Percentiles rank a stretch among this genome's conserved stretches.
Conservation (phyloP, 495 filamentous ascomycete species). For the Viridothelium virens region DNA sequence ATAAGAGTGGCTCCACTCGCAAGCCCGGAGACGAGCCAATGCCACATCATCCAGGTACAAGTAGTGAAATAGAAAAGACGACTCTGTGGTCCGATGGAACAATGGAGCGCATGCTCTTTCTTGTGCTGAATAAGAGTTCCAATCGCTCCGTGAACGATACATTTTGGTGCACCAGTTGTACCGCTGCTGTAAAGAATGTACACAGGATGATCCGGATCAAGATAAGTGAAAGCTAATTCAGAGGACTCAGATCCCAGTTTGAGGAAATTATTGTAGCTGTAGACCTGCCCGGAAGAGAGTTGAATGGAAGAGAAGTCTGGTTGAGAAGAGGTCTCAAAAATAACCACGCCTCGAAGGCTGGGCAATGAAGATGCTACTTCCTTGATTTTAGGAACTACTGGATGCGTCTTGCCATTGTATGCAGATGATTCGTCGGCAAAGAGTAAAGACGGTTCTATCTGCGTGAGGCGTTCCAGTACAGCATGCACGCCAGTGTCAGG, state of each 20-base stretch:
- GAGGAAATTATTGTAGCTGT: constrained; percentile 46
- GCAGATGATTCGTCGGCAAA: constrained; percentile 81
- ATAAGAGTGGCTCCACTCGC: constrained; percentile 72
- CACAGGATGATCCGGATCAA: constrained; percentile 74
- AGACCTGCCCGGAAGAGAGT: constrained; percentile 42
- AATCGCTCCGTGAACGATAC: constrained; percentile 81
- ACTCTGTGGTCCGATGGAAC: constrained; percentile 58
- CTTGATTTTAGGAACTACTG: constrained; percentile 60
- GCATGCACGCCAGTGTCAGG: constrained; percentile 74
- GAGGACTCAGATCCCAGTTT: constrained; percentile 34
- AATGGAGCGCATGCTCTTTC: constrained; percentile 83
- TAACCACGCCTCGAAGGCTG: constrained; percentile 55
- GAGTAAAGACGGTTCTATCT: constrained; percentile 71
- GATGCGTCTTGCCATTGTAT: constrained; percentile 82
- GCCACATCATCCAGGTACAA: constrained; percentile 96
- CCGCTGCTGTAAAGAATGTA: constrained; percentile 85
- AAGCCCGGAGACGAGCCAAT: constrained; percentile 81
- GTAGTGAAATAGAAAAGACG: constrained; percentile 83
- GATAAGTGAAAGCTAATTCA: constrained; percentile 55
- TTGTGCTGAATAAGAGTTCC: constrained; percentile 90
- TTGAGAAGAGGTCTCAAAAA: constrained; percentile 56
- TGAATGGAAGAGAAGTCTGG: constrained; percentile 44
- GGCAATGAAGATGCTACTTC: constrained; percentile 60
- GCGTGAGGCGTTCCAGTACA: constrained; percentile 71
- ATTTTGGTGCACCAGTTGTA: constrained; percentile 85